Evolutionary conservation across 345 rosid genomes (phyloP).

Genomic region (Theobroma cacao): DNA sequence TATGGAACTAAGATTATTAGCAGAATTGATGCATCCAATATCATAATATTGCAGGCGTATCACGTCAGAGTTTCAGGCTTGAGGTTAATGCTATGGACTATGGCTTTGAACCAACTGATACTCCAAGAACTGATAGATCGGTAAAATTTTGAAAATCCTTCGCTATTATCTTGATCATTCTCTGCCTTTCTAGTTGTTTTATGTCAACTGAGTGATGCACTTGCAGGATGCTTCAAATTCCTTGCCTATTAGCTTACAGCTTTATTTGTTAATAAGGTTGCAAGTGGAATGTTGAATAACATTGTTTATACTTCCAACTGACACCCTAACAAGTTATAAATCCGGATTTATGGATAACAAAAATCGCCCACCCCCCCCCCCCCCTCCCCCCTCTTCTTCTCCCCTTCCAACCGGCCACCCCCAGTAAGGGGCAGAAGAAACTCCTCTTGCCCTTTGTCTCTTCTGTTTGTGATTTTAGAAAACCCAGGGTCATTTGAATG

Average conservation of each 20-base stretch:
- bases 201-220: neutral
- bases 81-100: slow-evolving; percentile 84
- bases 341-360: neutral
- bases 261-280: neutral
- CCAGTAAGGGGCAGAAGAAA: neutral
- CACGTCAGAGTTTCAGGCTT: slow-evolving; percentile 70
- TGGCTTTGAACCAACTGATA: slow-evolving; percentile 83
- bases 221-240: neutral
- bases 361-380: neutral
- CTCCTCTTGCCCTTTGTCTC: neutral
- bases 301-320: neutral
- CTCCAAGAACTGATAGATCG: slow-evolving; percentile 94
- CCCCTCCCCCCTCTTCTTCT: neutral
- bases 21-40: neutral
- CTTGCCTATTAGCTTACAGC: neutral
- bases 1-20: neutral
- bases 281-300: too few species aligned
- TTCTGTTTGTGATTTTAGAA: neutral
- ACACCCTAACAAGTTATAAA: neutral
- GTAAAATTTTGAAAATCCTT: slow-evolving; percentile 35
- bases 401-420: neutral
- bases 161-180: neutral
- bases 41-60: slow-evolving; percentile 54
- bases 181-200: neutral
- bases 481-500: neutral